phyloP scores from a whole-genome alignment of 345 rosid species.

The Eutrema heterophyllum region DNA sequence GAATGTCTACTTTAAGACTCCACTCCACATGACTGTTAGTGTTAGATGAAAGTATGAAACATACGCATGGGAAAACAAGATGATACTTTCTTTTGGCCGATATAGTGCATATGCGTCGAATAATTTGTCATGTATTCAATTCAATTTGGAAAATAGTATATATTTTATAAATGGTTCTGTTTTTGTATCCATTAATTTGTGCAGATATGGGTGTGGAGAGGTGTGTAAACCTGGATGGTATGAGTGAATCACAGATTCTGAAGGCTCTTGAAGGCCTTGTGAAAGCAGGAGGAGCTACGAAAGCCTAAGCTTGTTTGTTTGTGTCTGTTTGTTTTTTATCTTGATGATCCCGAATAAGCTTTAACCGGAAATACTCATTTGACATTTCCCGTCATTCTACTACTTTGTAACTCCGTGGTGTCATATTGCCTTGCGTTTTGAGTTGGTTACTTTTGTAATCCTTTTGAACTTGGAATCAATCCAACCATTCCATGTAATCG shows the following conservation, averaged over 20 bases:
- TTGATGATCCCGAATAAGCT: slow-evolving; percentile 19
- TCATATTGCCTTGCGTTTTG: background rate
- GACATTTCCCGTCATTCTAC: background rate
- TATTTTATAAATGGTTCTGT: background rate
- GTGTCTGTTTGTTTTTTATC: background rate
- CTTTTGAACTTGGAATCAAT: background rate
- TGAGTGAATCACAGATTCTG: slow-evolving; percentile 46
- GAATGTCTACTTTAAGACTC: background rate
- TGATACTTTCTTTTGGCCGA: background rate
- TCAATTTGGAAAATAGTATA: background rate
- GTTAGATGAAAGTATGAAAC: background rate
- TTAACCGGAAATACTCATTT: background rate
- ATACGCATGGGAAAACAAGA: background rate
- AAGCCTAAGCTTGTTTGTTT: slow-evolving; percentile 37
- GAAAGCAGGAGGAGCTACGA: slow-evolving; percentile 44
- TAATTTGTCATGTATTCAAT: background rate
- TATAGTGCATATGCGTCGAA: too few species aligned
- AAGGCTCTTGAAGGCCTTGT: slow-evolving; percentile 65
- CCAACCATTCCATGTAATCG: background rate
- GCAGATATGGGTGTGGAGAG: slow-evolving; percentile 72
- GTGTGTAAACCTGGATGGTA: slow-evolving; percentile 57
- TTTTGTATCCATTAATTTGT: background rate
- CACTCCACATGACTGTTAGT: background rate
- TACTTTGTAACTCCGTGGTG: background rate
- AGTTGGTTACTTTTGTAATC: background rate